Conservation (phyloP, 2,329 filamentous ascomycete genomes). For the Pseudofabraea citricarpa region DNA sequence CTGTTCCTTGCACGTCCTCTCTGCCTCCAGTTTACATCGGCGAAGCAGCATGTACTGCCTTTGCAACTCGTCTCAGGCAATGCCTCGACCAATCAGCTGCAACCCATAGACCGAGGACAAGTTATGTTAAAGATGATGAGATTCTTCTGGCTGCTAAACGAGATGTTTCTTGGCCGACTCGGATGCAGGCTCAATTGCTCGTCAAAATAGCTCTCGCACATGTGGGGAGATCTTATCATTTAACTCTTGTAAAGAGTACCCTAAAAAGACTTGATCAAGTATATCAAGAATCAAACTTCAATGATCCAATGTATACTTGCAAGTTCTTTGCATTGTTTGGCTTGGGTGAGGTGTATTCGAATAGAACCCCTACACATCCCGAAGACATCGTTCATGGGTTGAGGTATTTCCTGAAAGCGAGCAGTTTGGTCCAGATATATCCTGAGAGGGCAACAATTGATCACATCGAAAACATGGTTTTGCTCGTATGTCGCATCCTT, state of each 20-base stretch:
- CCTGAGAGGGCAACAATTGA: slow-evolving; percentile 39
- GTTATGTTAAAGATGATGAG: slow-evolving; percentile 19
- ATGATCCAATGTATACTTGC: slow-evolving; percentile 30
- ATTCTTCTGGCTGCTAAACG: slow-evolving; percentile 19
- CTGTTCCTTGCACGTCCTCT: slow-evolving; percentile 24
- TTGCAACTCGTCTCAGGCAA: slow-evolving; percentile 31
- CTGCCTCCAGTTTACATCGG: slow-evolving; percentile 32
- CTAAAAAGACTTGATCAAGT: slow-evolving; percentile 32
- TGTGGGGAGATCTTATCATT: slow-evolving; percentile 36
- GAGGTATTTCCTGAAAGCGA: slow-evolving; percentile 37
- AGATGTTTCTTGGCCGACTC: slow-evolving; percentile 33
- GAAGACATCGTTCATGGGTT: slow-evolving; percentile 37
- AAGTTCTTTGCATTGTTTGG: slow-evolving; percentile 41
- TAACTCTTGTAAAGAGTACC: slow-evolving; percentile 34
- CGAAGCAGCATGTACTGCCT: slow-evolving; percentile 32
- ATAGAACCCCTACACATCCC: slow-evolving; percentile 27
- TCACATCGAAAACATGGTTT: slow-evolving; percentile 36
- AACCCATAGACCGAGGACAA: slow-evolving; percentile 28
- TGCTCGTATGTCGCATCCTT: slow-evolving; percentile 32
- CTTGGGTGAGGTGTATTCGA: slow-evolving; percentile 41
- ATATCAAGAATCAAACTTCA: slow-evolving; percentile 30
- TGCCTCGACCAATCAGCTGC: slow-evolving; percentile 19
- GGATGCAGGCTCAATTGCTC: slow-evolving; percentile 31
- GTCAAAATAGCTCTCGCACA: slow-evolving; percentile 37
- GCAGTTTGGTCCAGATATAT: slow-evolving; percentile 32